A percentile compares a stretch with the other conserved stretches of the same genome.
phyloP scores from a whole-genome alignment of 192 early-diverging fungal species.

The Phycomyces nitens region DNA sequence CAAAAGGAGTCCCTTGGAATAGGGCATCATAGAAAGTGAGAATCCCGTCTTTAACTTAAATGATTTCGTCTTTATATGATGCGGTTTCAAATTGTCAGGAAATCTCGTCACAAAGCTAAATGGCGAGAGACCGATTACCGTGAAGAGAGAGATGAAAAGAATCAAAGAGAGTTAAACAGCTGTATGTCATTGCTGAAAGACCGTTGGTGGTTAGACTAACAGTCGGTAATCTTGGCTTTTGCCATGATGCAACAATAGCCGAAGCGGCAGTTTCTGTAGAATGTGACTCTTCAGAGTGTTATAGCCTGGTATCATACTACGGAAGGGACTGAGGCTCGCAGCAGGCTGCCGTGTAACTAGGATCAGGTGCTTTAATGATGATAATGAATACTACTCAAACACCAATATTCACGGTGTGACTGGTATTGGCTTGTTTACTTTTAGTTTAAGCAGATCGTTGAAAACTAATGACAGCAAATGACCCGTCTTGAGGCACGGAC shows the following conservation, averaged over 20 bases:
- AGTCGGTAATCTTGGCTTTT: conserved; percentile 43
- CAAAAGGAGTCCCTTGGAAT: conserved; percentile 63
- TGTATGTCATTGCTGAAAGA: conserved; percentile 82
- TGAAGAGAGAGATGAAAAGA: conserved; percentile 86
- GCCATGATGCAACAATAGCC: conserved; percentile 49
- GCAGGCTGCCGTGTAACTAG: conserved; percentile 33
- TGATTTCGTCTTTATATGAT: conserved; percentile 41
- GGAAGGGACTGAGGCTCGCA: conserved; percentile 57
- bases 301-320: conserved; percentile 42
- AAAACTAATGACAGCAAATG: conserved; percentile 64
- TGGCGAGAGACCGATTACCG: conserved; percentile 62
- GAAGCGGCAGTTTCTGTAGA: conserved; percentile 54
- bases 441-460: conserved; percentile 56
- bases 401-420: neutral
- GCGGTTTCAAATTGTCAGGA: conserved; percentile 45
- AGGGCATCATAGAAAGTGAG: conserved; percentile 72
- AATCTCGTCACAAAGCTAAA: conserved; percentile 55
- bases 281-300: no score
- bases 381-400: neutral
- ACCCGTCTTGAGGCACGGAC: conserved; percentile 58
- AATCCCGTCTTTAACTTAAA: conserved; percentile 55
- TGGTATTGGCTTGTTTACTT: conserved; percentile 5
- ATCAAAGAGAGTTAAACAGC: conserved; percentile 82
- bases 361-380: conserved; percentile 21
- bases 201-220: conserved; percentile 55